Conservation (phyloP, 2,329 filamentous ascomycete genomes). For the Hymenoscyphus salicellus region DNA sequence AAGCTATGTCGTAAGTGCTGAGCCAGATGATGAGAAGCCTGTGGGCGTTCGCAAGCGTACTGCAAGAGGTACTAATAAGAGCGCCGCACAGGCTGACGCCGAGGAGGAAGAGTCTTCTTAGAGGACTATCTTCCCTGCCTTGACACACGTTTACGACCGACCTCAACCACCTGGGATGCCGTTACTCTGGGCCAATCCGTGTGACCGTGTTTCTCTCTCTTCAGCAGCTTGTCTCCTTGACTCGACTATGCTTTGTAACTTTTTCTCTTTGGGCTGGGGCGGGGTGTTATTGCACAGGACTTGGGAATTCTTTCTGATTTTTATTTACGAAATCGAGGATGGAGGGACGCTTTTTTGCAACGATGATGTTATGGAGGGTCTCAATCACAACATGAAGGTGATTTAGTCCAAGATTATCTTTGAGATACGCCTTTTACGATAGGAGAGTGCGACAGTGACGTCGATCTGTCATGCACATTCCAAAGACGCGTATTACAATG, state of each 20-base stretch:
- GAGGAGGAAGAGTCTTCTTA: conserved; percentile 53
- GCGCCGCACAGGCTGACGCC: conserved; percentile 49
- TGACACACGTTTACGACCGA: conserved; percentile 22
- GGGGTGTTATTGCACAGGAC: conserved; percentile 30
- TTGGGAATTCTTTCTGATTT: conserved; percentile 13
- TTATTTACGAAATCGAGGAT: conserved; percentile 19
- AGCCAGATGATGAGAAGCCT: conserved; percentile 4
- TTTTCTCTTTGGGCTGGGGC: conserved; percentile 31
- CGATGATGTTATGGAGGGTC: conserved; percentile 32
- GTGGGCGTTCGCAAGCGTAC: conserved; percentile 24
- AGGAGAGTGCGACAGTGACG: conserved; percentile 22
- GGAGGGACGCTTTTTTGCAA: conserved; percentile 12
- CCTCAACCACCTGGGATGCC: conserved; percentile 10
- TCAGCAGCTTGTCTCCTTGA: conserved; percentile 11
- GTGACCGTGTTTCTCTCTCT: conserved; percentile 16
- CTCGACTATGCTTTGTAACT: conserved; percentile 20
- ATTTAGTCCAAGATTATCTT: conserved; percentile 28
- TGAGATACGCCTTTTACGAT: conserved; percentile 24
- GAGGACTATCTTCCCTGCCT: conserved; percentile 16
- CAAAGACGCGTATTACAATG: conserved; percentile 29
- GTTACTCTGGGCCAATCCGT: conserved; percentile 17
- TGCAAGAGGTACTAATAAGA: conserved; percentile 35
- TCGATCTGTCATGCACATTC: conserved; percentile 27
- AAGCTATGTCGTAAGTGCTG: conserved; percentile 73
- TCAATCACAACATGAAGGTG: conserved; percentile 24